phyloP scores from a whole-genome alignment of 345 rosid genomes.

The Hypericum perforatum region DNA sequence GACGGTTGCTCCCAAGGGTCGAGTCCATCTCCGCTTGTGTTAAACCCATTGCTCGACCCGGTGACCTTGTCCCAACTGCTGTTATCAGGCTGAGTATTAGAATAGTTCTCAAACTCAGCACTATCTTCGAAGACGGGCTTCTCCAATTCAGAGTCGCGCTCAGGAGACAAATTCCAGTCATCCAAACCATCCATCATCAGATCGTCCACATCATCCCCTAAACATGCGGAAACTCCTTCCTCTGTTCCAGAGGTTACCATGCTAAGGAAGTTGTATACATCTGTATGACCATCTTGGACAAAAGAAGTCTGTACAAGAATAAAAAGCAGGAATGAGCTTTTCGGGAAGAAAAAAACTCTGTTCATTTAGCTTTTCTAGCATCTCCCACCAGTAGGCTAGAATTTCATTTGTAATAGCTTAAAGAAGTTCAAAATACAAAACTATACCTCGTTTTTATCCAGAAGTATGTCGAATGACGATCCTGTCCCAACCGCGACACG shows the following conservation, averaged over 20 bases:
- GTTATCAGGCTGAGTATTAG: conserved; percentile 25
- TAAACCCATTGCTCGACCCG: conserved; percentile 16
- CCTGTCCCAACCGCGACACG: conserved; percentile 91
- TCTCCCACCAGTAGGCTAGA: not conserved
- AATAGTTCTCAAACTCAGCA: conserved; percentile 25
- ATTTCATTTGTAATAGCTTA: not conserved
- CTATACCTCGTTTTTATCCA: conserved; percentile 49
- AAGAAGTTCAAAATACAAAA: not conserved
- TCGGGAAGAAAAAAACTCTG: not conserved
- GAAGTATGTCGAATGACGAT: conserved; percentile 67
- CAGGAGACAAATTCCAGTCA: conserved; percentile 72
- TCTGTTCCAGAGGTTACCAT: conserved; percentile 45
- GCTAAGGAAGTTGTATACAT: conserved; percentile 64
- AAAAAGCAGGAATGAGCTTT: not conserved
- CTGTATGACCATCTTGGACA: conserved; percentile 31
- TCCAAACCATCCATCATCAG: conserved; percentile 33
- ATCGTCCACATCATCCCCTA: conserved; percentile 66
- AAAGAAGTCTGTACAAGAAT: conserved; percentile 38
- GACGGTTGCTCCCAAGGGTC: not conserved
- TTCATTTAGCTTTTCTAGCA: no score
- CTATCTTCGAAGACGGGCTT: conserved; percentile 61
- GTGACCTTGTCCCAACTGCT: conserved; percentile 33
- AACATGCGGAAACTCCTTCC: conserved; percentile 40
- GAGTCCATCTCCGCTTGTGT: conserved; percentile 32
- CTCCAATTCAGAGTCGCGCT: conserved; percentile 36